These are phyloP conservation scores for Tephrocybe sp. DNA, from an alignment of 768 basidiomycete genomes.

Conservation along the genomic window DNA sequence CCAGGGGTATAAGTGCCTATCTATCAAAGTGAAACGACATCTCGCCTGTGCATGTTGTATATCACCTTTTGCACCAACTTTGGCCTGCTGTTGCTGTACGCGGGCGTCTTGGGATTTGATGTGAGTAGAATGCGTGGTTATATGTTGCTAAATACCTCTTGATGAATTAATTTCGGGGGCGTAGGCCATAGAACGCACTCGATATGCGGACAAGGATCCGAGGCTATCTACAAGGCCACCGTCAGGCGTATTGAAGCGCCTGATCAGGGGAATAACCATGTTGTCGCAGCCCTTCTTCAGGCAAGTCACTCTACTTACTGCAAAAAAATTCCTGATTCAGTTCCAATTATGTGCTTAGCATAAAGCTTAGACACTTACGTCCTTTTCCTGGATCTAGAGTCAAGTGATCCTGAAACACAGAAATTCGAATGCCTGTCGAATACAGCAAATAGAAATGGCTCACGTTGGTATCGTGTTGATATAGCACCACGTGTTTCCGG, in stretches of 20 bases:
- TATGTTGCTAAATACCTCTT: slow-evolving; percentile 25
- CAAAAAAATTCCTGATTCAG: background rate
- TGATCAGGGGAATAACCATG: slow-evolving; percentile 30
- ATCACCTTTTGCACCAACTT: background rate
- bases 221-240: slow-evolving; percentile 44
- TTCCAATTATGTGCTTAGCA: slow-evolving; percentile 1
- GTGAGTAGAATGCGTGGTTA: slow-evolving; percentile 28
- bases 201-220: slow-evolving; percentile 47
- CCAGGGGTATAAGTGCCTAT: slow-evolving; percentile 5
- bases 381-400: slow-evolving; percentile 33
- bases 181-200: slow-evolving; percentile 30
- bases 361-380: slow-evolving; percentile 29
- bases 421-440: background rate
- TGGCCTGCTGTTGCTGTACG: slow-evolving; percentile 17
- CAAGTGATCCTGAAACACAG: slow-evolving; percentile 33
- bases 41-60: slow-evolving; percentile 1
- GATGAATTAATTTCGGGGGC: background rate
- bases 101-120: slow-evolving; percentile 21
- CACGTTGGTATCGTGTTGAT: slow-evolving; percentile 34
- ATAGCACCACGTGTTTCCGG: slow-evolving; percentile 28
- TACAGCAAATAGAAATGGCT: slow-evolving; percentile 11
- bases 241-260: slow-evolving; percentile 29
- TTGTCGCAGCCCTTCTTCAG: slow-evolving; percentile 45
- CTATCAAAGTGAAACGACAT: background rate
- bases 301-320: slow-evolving; percentile 45